Evolutionary conservation across 2,329 filamentous ascomycete genomes (phyloP), one percentile per base, ranked within the genome.

Genomic region (Sodiomyces alkalinus): DNA sequence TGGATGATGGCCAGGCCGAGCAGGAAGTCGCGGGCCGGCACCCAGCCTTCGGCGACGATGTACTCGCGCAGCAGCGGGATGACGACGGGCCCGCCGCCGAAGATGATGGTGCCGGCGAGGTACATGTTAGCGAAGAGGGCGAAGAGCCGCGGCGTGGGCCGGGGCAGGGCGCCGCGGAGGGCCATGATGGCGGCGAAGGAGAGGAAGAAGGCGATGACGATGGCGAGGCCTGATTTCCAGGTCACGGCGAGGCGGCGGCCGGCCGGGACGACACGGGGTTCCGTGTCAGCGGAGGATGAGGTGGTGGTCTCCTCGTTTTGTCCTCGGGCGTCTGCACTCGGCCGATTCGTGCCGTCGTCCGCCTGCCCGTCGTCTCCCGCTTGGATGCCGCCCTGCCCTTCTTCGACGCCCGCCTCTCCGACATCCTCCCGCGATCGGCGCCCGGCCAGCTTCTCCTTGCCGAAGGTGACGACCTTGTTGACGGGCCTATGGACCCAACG

Each of bases 1-100:
- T 83, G 77, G 12, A 72, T 74, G 29, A 83, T 61, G 6, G 77
- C 79, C 0, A 83, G 64, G 0, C 77, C 78, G 27, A 82, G 68
- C 1, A 83, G 55, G 43, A 83, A 82, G 43, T 83, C 74, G 4
- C 78, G 64, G 0, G 73, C 58, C 0, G 63, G 68, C 0, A 83
- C 76, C 76, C 76, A 83, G 6, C 72, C 71, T 15, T 75, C 71
- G 0, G 62, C 59, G 0, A 81, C 78, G 19, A 81, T 56, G 39
- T 68, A 70, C 34, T 72, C 62, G 12, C 69, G 57, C 2, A 77
- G 53, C 0, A 78, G 56, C 0, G 73, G 72, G 24, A 77, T 74
- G 0, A 77, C 72, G 1, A 76, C 71, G 0, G 72, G 72, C 0
- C 72, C 72, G 3, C 72, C 71, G 4, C 72, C 72, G 27, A 74